Evolutionary conservation across 495 filamentous ascomycete genomes (phyloP).

Genomic region (Neurospora sp.): DNA sequence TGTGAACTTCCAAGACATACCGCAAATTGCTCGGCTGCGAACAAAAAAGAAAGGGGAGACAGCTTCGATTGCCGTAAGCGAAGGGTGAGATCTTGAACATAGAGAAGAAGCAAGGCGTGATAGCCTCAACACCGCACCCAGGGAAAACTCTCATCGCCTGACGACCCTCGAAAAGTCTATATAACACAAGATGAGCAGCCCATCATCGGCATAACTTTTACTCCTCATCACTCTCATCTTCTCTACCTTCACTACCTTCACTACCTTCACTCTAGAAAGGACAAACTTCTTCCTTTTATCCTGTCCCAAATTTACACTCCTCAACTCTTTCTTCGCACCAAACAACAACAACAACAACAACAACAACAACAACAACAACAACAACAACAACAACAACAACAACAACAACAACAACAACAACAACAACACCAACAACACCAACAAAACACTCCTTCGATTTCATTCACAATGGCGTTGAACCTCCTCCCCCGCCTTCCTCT

Average conservation of each 20-base stretch:
- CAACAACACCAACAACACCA: not conserved
- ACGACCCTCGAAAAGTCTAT: not conserved
- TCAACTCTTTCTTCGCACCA: not conserved
- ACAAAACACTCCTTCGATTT: not conserved
- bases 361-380: too few species aligned
- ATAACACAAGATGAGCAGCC: not conserved
- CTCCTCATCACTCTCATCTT: not conserved
- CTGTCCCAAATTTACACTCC: not conserved
- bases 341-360: too few species aligned
- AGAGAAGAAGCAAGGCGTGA: not conserved
- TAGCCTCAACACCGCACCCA: not conserved
- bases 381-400: too few species aligned
- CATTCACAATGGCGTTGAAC: conserved; percentile 3
- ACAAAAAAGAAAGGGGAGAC: not conserved
- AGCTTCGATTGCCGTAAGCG: not conserved
- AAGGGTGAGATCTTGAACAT: not conserved
- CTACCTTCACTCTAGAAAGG: not conserved
- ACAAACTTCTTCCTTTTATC: not conserved
- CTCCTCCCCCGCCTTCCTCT: conserved; percentile 5
- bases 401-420: not conserved
- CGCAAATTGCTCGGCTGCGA: not conserved
- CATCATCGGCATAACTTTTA: not conserved
- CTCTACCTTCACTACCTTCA: not conserved
- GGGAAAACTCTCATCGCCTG: not conserved
- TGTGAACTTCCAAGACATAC: not conserved